A percentile compares a stretch with the other conserved stretches of the same genome.
These are phyloP conservation scores for Hanseniaspora guilliermondii DNA, from an alignment of 805 yeast species.

Conservation along the genomic window DNA sequence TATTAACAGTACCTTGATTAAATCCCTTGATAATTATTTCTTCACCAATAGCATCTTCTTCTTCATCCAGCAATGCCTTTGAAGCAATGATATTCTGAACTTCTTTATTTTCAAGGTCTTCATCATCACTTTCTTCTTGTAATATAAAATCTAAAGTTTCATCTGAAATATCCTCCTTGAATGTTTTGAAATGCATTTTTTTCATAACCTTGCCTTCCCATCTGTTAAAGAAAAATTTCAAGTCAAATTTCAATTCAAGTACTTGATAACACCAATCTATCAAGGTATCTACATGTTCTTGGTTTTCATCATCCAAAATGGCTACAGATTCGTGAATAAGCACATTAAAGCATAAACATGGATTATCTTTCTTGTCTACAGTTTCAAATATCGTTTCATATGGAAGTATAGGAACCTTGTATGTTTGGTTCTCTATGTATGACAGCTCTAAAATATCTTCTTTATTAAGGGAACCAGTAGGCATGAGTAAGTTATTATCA, in stretches of 20 bases:
- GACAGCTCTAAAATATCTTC: not conserved
- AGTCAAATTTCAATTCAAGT: slow-evolving; percentile 7
- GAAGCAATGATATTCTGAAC: slow-evolving; percentile 5
- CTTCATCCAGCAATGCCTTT: slow-evolving; percentile 7
- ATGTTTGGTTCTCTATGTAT: slow-evolving; percentile 1
- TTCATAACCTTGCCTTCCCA: slow-evolving; percentile 13
- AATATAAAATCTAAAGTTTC: slow-evolving; percentile 3
- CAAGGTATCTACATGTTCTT: not conserved
- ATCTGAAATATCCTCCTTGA: not conserved
- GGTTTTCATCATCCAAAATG: not conserved
- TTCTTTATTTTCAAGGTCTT: not conserved
- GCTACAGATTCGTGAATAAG: slow-evolving; percentile 2
- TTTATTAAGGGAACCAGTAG: not conserved
- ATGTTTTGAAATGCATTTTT: slow-evolving; percentile 7
- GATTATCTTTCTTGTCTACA: not conserved
- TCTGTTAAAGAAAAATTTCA: slow-evolving; percentile 8
- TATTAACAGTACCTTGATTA: not conserved
- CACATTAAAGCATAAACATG: slow-evolving; percentile 8
- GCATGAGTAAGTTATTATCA: not conserved
- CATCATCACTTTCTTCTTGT: slow-evolving; percentile 8
- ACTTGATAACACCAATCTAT: slow-evolving; percentile 14
- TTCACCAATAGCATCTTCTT: slow-evolving; percentile 3
- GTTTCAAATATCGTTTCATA: slow-evolving; percentile 8
- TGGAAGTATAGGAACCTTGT: slow-evolving; percentile 5
- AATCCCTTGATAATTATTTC: slow-evolving; percentile 9